A percentile compares a stretch with the other conserved stretches of the same genome.
Evolutionary conservation across 768 basidiomycete genomes (phyloP).

Genomic region (Rhizopogon sp.): DNA sequence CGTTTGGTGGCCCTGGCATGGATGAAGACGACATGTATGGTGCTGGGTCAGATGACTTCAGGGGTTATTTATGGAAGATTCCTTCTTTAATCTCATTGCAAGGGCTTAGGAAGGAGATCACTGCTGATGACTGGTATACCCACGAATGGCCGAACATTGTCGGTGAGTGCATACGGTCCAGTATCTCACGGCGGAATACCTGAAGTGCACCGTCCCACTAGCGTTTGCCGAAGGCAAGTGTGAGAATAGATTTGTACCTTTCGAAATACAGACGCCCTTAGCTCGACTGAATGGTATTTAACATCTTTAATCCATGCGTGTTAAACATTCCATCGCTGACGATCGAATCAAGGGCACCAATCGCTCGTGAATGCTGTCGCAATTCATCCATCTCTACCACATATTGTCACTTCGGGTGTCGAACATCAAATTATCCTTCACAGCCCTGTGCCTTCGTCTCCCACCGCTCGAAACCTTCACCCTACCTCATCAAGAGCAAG

Average conservation of each 20-base stretch:
- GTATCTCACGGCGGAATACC: conserved; percentile 2
- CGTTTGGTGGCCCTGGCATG: conserved; percentile 60
- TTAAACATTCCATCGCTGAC: not conserved
- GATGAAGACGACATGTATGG: conserved; percentile 56
- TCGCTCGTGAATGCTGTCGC: conserved; percentile 74
- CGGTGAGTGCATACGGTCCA: conserved; percentile 31
- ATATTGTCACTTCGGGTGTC: conserved; percentile 67
- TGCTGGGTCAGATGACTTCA: conserved; percentile 82
- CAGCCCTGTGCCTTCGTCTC: conserved; percentile 56
- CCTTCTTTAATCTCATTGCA: conserved; percentile 44
- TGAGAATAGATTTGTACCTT: conserved; percentile 49
- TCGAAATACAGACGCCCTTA: conserved; percentile 57
- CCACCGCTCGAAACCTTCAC: conserved; percentile 39
- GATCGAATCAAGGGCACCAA: conserved; percentile 46
- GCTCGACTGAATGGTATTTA: conserved; percentile 53
- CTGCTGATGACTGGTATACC: conserved; percentile 40
- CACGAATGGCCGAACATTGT: conserved; percentile 23
- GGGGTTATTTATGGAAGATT: conserved; percentile 74
- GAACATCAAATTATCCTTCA: conserved; percentile 69
- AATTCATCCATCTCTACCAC: conserved; percentile 66
- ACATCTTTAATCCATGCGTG: not conserved
- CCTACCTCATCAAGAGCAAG: conserved; percentile 47
- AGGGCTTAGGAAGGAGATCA: conserved; percentile 41
- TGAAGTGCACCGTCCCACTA: conserved; percentile 17
- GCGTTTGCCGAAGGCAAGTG: conserved; percentile 41